Percentiles rank a stretch among this genome's conserved stretches.
phyloP scores from a whole-genome alignment of 139 green algal species.

The Chlorella sp. region DNA sequence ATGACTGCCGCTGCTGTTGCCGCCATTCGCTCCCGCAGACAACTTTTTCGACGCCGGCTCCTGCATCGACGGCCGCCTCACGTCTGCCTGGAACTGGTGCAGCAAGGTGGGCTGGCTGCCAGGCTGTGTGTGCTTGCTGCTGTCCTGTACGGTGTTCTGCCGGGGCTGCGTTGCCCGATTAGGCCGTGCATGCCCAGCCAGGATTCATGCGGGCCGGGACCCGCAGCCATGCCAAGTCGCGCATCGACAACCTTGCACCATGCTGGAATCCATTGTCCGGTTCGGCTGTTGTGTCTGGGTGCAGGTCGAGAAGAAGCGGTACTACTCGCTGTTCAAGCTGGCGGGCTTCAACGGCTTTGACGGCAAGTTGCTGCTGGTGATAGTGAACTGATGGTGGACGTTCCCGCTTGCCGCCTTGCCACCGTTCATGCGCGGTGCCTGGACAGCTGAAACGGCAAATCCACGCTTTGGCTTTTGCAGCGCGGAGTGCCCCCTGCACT shows the following conservation, averaged over 20 bases:
- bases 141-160: not conserved
- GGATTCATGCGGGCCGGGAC: not conserved
- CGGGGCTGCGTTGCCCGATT: not conserved
- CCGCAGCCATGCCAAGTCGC: not conserved
- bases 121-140: not conserved
- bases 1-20: not conserved
- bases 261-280: not conserved
- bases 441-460: too few species aligned
- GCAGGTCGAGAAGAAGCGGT: conserved; percentile 60
- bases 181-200: not conserved
- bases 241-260: not conserved
- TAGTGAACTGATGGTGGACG: too few species aligned
- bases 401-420: not conserved
- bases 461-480: too few species aligned
- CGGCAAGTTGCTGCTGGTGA: conserved; percentile 79
- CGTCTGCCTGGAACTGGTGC: conserved; percentile 95
- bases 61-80: conserved; percentile 95
- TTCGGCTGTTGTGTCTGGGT: not conserved
- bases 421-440: not conserved
- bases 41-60: conserved; percentile 93
- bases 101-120: conserved; percentile 34
- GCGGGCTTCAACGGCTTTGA: conserved; percentile 90
- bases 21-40: conserved; percentile 54
- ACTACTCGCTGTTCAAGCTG: conserved; percentile 85
- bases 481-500: too few species aligned